A percentile compares a stretch with the other conserved stretches of the same genome.
Evolutionary conservation across 169 alveolate species (phyloP).

Genomic region (Plasmodium chabaudi): DNA sequence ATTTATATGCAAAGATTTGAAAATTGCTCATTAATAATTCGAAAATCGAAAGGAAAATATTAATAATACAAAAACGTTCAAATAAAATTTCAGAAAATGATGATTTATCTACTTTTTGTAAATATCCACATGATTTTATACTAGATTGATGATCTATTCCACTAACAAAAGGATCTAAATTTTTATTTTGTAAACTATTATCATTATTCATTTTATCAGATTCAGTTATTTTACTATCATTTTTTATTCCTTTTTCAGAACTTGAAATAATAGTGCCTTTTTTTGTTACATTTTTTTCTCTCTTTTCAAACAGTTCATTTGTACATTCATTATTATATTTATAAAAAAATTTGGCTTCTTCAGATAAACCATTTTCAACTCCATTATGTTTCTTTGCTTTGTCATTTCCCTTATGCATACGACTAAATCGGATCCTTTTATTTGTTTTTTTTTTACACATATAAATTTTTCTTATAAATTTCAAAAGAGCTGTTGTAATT

Average conservation of each 20-base stretch:
- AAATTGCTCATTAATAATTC: constrained; percentile 45
- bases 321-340: no score
- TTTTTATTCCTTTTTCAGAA: no score
- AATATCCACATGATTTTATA: constrained; percentile 50
- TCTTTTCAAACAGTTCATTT: no score
- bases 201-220: neutral
- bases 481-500: neutral
- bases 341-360: no score
- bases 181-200: neutral
- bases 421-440: neutral
- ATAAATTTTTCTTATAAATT: constrained; percentile 8
- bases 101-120: neutral
- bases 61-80: constrained; percentile 41
- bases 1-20: constrained; percentile 54
- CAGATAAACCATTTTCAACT: no score
- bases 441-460: no score
- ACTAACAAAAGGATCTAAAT: neutral
- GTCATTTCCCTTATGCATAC: neutral
- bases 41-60: constrained; percentile 35
- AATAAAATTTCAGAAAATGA: constrained; percentile 6
- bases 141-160: constrained; percentile 20
- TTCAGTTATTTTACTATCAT: no score
- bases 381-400: neutral
- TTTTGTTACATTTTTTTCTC: no score
- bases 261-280: no score